Evolutionary conservation across 23 red algal genomes (phyloP), one percentile per base, ranked within the genome.

Genomic region (Gracilariopsis chorda): DNA sequence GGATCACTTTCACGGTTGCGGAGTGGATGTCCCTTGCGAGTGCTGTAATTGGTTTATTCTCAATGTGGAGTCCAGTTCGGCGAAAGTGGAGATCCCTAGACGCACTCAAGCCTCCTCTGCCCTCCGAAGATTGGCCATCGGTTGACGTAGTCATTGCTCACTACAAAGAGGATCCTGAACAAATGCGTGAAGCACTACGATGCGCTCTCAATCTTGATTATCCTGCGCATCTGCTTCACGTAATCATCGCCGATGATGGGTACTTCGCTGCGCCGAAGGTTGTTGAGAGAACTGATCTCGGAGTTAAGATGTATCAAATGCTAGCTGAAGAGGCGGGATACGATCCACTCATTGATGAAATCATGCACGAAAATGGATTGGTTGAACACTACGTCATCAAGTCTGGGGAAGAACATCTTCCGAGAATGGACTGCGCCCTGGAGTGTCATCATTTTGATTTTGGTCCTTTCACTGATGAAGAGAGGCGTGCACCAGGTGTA

Each of bases 21-120:
- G 91, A 94, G 62, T 70, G 83, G 25, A 77, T 94, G 70, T 86
- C 79, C 17, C 62, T 86, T 30, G 14, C 71, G 16, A 70, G 68
- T 23, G 91, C 91, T 62, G 29, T 87, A 19, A 94, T 94, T 63
- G 82, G 91, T 42, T 61, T 94, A 17, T 94, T 94, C 58, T 62
- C 68, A 13, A 94, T 94, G 91, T 94, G 91, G 91, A 87, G 72
- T 36, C 91, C 91, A 11, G 82, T 94, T 65, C 68, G 73, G 36
- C 72, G 91, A 20, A 73, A 72, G 53, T 94, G 91, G 91, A 44
- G 91, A 43, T 86, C 80, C 17, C 91, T 94, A 11, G 91, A 94
- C 29, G 52, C 91, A 12, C 71, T 94, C 12, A 85, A 86, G 39
- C 91, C 91, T 20, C 70, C 91, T 10, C 91, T 94, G 7, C 91